phyloP scores from a whole-genome alignment of 202 grass and related monocot species.

The Setaria viridis region DNA sequence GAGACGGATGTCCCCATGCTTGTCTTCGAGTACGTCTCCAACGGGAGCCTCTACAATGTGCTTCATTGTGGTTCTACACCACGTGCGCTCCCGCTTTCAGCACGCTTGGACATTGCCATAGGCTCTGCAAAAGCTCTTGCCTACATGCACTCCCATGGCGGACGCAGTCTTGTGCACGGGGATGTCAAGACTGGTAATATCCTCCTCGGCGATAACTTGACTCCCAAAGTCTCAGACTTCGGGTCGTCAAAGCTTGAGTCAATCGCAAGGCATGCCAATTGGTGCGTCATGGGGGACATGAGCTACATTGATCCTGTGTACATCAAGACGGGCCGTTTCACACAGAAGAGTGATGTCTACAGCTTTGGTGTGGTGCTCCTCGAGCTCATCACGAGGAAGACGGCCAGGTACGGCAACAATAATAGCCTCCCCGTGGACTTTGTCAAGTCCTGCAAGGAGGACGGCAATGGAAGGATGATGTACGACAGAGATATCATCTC shows the following conservation, averaged over 20 bases:
- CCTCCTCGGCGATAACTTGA: background rate
- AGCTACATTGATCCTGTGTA: too few species aligned
- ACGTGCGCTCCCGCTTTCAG: background rate
- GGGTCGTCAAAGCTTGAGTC: slow-evolving; percentile 11
- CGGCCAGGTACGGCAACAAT: too few species aligned
- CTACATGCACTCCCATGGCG: background rate
- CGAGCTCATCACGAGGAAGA: too few species aligned
- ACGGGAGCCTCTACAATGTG: background rate
- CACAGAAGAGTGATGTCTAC: too few species aligned
- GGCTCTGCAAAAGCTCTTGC: background rate
- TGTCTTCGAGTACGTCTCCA: slow-evolving; percentile 3
- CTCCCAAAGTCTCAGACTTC: slow-evolving; percentile 39
- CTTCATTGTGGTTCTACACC: background rate
- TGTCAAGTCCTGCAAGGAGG: too few species aligned
- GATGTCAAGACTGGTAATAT: slow-evolving; percentile 41
- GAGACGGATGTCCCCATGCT: slow-evolving; percentile 10
- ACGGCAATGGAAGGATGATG: too few species aligned
- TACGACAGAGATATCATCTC: too few species aligned
- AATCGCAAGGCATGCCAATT: background rate
- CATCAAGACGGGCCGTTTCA: too few species aligned
- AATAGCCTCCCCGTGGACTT: too few species aligned
- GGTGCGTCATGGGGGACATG: background rate
- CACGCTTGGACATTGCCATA: background rate
- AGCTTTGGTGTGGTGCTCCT: too few species aligned
- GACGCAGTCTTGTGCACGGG: background rate